Conservation (phyloP, 2,329 filamentous ascomycete genomes). For the Pseudocercospora cruenta region DNA sequence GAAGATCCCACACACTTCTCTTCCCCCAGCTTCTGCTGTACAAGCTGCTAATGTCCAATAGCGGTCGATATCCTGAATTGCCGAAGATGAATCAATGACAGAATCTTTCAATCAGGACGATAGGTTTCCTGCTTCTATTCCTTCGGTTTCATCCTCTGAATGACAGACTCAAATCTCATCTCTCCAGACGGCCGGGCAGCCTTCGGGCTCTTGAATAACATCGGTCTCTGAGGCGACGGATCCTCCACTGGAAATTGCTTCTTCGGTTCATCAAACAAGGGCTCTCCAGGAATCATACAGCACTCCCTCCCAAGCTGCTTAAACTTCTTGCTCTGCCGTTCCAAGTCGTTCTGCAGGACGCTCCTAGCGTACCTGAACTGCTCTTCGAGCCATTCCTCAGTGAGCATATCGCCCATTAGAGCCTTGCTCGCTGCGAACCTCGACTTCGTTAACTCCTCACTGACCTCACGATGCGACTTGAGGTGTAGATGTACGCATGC, state of each 20-base stretch:
- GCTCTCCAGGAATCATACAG: slow-evolving; percentile 16
- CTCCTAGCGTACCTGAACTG: slow-evolving; percentile 13
- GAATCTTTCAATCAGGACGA: background rate
- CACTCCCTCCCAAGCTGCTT: slow-evolving; percentile 21
- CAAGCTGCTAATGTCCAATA: too few relatives aligned
- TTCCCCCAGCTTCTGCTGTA: too few relatives aligned
- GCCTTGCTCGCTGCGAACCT: slow-evolving; percentile 5
- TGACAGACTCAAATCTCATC: background rate
- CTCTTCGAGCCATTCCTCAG: slow-evolving; percentile 15
- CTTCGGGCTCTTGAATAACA: background rate
- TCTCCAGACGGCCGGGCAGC: background rate
- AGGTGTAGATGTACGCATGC: slow-evolving; percentile 23
- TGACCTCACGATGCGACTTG: slow-evolving; percentile 20
- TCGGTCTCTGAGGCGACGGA: background rate
- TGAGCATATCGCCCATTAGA: slow-evolving; percentile 15
- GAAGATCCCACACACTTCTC: too few relatives aligned
- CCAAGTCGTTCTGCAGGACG: slow-evolving; percentile 25
- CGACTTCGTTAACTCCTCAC: slow-evolving; percentile 9
- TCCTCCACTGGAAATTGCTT: background rate
- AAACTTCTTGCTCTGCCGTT: slow-evolving; percentile 20
- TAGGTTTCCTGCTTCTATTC: background rate
- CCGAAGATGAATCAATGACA: background rate
- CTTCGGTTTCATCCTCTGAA: background rate
- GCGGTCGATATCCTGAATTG: background rate
- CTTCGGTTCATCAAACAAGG: background rate